phyloP scores from a whole-genome alignment of 352 stramenopile genomes.

The Blastocystis sp. region DNA sequence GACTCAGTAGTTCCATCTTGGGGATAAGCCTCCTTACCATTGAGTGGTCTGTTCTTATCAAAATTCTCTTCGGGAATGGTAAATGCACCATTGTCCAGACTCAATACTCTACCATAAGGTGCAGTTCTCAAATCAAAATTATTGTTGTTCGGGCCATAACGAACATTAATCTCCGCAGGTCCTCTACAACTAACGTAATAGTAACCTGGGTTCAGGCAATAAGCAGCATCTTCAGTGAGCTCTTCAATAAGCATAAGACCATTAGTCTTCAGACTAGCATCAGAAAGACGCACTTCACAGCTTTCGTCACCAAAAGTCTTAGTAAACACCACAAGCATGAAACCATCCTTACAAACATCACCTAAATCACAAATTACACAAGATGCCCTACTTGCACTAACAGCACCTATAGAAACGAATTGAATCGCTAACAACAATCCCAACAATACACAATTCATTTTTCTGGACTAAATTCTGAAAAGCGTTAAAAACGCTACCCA shows the following conservation, averaged over 20 bases:
- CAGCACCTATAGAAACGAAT: neutral
- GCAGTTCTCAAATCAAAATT: neutral
- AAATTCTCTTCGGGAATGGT: neutral
- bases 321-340: neutral
- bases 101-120: neutral
- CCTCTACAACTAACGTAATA: constrained; percentile 12
- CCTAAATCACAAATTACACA: neutral
- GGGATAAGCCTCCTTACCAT: neutral
- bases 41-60: constrained; percentile 5
- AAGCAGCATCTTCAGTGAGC: neutral
- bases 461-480: neutral
- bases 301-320: neutral
- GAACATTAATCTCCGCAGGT: neutral
- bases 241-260: neutral
- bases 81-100: neutral
- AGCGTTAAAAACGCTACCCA: neutral
- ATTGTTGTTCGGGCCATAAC: neutral
- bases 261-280: neutral
- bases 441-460: neutral
- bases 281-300: neutral
- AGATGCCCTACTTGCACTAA: neutral
- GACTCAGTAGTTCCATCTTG: neutral
- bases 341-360: neutral
- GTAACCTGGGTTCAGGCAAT: neutral
- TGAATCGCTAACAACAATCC: neutral